Evolutionary conservation across 23 red algal genomes (phyloP).

Genomic region (Gracilaria vermiculophylla): DNA sequence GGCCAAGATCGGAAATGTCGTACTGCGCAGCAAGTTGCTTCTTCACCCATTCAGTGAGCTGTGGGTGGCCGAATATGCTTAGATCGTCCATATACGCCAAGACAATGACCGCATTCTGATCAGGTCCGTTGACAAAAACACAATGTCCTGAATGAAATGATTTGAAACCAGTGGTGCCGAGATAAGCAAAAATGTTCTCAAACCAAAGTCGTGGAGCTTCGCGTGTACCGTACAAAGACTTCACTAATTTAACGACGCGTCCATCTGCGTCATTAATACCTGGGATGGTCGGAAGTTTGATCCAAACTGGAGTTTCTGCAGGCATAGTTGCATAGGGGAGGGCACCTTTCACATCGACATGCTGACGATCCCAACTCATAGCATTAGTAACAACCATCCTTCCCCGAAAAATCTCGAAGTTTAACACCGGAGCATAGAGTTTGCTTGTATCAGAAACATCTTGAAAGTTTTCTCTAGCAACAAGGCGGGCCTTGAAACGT

Average conservation of each 20-base stretch:
- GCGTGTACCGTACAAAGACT: slow-evolving; percentile 26
- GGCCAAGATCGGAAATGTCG: neutral
- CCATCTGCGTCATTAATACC: neutral
- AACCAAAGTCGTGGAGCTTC: slow-evolving; percentile 15
- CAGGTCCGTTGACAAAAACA: too few relatives aligned
- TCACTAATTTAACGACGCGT: neutral
- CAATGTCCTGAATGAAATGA: neutral
- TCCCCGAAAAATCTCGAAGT: slow-evolving; percentile 11
- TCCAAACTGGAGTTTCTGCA: neutral
- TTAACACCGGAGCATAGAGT: slow-evolving; percentile 5
- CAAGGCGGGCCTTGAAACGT: slow-evolving; percentile 35
- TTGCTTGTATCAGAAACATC: neutral
- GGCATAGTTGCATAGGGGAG: slow-evolving; percentile 13
- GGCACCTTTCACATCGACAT: slow-evolving; percentile 40
- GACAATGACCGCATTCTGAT: neutral
- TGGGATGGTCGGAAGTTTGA: neutral
- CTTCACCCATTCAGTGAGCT: too few relatives aligned
- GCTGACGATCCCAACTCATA: slow-evolving; percentile 10
- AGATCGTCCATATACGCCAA: slow-evolving; percentile 12
- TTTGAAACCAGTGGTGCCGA: neutral
- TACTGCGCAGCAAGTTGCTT: neutral
- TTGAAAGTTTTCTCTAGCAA: slow-evolving; percentile 44
- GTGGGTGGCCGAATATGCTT: neutral
- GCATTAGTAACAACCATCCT: neutral
- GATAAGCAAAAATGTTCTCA: neutral